Base-by-base conservation (phyloP, 345 rosid species). In the Citrus sinensis region DNA sequence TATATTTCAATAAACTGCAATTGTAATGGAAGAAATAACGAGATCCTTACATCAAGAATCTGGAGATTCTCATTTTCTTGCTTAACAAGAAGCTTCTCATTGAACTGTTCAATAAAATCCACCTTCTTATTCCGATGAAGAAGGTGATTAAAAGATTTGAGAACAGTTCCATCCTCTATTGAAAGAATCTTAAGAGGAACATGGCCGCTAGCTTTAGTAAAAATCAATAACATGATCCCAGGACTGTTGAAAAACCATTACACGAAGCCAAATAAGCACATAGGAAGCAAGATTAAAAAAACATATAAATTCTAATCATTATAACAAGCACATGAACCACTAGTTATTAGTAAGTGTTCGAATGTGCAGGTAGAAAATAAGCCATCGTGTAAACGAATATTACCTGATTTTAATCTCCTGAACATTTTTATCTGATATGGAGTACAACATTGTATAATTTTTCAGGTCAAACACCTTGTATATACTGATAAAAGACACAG, bases 61-160 rank as follows among this genome's bases (percentile, higher is more conserved):
- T 88, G 89, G 54, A 89, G 90, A 83, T 89, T 87, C 85, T 89
- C 90, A 71, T 84, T 87, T 68, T 89, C 92, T 79, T 87, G 90
- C 88, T 89, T 87, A 78, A 89, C 92, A 49, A 89, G 88, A 83
- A 88, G 91, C 88, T 88, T 88, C 71, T 88, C 91, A 63, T 88
- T 88, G 77, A 88, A 88, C 80, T 88, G 91, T 67, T 88, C 91
- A 59, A 88, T 87, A 76, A 88, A 88, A 82, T 88, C 91, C 62
- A 88, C 91, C 86, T 87, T 88, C 85, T 87, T 88, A 81, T 82
- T 88, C 55, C 91, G 87, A 80, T 87, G 91, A 76, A 88, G 87
- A 39, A 88, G 91, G 75, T 88, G 91, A 55, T 82, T 82, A 78
- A 88, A 88, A 55, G 89, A 82, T 85, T 88, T 87, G 64, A 88